phyloP scores from a whole-genome alignment of 2,329 filamentous ascomycete species.

The Cadophora luteo-olivacea region DNA sequence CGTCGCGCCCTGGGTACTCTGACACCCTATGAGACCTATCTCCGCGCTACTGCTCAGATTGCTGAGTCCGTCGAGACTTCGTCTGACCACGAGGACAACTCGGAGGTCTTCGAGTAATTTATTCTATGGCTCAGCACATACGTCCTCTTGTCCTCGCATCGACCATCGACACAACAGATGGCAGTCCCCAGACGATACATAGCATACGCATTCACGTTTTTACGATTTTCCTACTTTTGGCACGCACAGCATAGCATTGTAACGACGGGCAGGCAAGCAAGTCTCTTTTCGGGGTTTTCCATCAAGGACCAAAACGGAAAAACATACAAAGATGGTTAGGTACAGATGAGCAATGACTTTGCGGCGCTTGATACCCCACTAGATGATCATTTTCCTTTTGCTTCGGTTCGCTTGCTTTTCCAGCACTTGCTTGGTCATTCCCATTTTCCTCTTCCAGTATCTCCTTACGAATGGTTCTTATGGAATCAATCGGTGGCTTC shows the following conservation, averaged over 20 bases:
- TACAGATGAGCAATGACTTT: slow-evolving; percentile 11
- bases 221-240: slow-evolving; percentile 12
- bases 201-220: slow-evolving; percentile 13
- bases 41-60: slow-evolving; percentile 2
- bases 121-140: not conserved
- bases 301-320: slow-evolving; percentile 10
- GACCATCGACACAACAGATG: not conserved
- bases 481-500: not conserved
- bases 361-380: slow-evolving; percentile 17
- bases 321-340: not conserved
- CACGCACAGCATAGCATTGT: slow-evolving; percentile 10
- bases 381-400: slow-evolving; percentile 11
- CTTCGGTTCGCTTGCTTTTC: not conserved
- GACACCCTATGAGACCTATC: slow-evolving; percentile 64
- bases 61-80: slow-evolving; percentile 1
- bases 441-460: not conserved
- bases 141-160: not conserved
- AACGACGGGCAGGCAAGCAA: slow-evolving; percentile 2
- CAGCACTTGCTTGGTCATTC: not conserved
- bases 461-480: not conserved
- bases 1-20: slow-evolving; percentile 85
- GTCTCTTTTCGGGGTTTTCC: not conserved
- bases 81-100: slow-evolving; percentile 5
- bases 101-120: not conserved
- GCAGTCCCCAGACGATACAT: slow-evolving; percentile 8